Evolutionary conservation across 2,329 filamentous ascomycete genomes (phyloP), one percentile per base, ranked within the genome.

Genomic region (Drechslerella dactyloides): DNA sequence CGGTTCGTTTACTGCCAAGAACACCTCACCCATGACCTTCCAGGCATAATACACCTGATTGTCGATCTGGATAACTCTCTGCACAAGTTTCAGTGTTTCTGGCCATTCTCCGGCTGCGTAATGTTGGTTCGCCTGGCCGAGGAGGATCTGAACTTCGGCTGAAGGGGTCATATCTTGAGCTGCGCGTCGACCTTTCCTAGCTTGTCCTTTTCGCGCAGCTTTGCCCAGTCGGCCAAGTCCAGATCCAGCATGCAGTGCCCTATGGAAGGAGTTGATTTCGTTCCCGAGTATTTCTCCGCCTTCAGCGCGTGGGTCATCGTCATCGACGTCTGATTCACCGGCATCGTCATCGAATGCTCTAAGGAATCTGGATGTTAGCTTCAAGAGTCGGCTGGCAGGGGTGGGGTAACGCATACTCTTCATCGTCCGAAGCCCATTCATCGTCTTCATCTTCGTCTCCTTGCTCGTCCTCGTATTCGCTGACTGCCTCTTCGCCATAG

Each of bases 11-110:
- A 85, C 82, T 77, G 89, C 86, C 66, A 84, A 81, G 75, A 86
- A 86, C 59, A 89, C 85, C 1, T 85, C 84, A 0, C 85, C 83
- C 51, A 89, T 78, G 11, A 87, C 81, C 13, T 83, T 84, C 87
- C 87, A 89, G 23, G 87, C 87, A 74, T 86, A 83, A 73, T 87
- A 83, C 0, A 86, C 88, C 77, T 89, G 86, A 19, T 85, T 86
- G 73, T 89, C 89, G 77, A 89, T 87, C 56, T 86, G 83, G 75
- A 89, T 87, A 65, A 89, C 84, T 75, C 89, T 86, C 44, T 84
- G 83, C 7, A 86, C 84, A 21, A 85, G 81, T 15, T 84, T 82
- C 37, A 86, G 80, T 3, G 89, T 87, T 44, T 83, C 81, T 3
- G 85, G 82, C 73, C 88, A 87, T 19, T 88, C 83, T 24, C 84